These are phyloP conservation scores for Lizonia empirigonia DNA, from an alignment of 2,329 filamentous ascomycete species.

Conservation along the genomic window DNA sequence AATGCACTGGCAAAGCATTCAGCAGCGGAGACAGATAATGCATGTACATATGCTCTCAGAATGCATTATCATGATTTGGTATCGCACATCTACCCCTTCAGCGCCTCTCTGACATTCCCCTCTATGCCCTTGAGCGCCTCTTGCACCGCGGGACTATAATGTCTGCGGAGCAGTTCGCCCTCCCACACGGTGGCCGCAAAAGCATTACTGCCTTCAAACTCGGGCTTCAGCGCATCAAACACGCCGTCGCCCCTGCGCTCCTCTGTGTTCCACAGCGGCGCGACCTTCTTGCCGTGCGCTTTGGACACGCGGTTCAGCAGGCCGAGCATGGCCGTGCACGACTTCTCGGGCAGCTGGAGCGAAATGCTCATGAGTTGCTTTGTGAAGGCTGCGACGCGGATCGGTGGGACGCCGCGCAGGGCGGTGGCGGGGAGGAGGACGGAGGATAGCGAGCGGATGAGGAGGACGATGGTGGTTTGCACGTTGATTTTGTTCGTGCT, in stretches of 20 bases:
- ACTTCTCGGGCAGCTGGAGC: constrained; percentile 90
- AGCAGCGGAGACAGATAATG: no score
- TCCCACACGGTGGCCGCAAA: constrained; percentile 94
- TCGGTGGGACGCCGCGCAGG: constrained; percentile 75
- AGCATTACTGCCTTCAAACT: constrained; percentile 85
- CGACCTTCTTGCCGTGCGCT: constrained; percentile 80
- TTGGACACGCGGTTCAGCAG: constrained; percentile 79
- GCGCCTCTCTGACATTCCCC: constrained; percentile 40
- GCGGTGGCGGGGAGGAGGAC: constrained; percentile 78
- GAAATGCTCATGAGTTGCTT: constrained; percentile 86
- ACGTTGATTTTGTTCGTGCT: constrained; percentile 81
- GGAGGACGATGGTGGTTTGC: constrained; percentile 89
- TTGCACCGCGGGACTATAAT: constrained; percentile 85
- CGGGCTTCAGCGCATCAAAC: constrained; percentile 72
- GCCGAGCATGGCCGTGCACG: constrained; percentile 76
- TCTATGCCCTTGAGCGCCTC: constrained; percentile 63
- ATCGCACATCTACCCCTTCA: constrained; percentile 22
- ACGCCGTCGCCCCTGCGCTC: constrained; percentile 89
- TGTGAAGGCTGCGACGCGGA: constrained; percentile 86
- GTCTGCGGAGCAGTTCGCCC: constrained; percentile 80
- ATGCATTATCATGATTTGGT: no score
- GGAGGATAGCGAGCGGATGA: constrained; percentile 83
- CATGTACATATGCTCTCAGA: no score
- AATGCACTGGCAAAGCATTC: no score
- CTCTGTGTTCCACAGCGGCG: constrained; percentile 90